These are phyloP conservation scores for Coemansia sp. DNA, from an alignment of 192 early-diverging fungal genomes.

Conservation along the genomic window DNA sequence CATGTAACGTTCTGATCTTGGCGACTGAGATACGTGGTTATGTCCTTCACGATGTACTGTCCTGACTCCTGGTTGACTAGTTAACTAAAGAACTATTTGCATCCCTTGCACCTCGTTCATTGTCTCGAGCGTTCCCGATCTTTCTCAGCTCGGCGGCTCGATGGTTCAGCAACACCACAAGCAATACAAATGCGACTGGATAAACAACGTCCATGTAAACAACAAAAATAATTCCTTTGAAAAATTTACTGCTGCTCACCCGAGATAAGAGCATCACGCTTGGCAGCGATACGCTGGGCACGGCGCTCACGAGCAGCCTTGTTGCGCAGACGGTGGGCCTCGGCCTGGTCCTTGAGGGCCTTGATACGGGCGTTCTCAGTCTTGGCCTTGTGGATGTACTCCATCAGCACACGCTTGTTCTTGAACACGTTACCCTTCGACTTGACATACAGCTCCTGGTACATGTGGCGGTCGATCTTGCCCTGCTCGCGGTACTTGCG, in stretches of 20 bases:
- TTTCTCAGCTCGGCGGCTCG: too few relatives aligned
- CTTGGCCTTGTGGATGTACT: constrained; percentile 99
- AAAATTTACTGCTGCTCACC: constrained; percentile 39
- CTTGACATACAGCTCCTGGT: constrained; percentile 96
- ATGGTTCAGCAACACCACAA: too few relatives aligned
- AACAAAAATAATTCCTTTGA: not conserved
- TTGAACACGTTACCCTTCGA: constrained; percentile 99
- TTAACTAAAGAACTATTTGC: too few relatives aligned
- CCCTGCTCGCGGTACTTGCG: constrained; percentile 96
- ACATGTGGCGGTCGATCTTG: constrained; percentile 98
- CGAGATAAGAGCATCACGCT: constrained; percentile 77
- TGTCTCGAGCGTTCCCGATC: too few relatives aligned
- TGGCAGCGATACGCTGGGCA: constrained; percentile 78
- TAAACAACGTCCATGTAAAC: not conserved
- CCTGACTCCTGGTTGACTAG: too few relatives aligned
- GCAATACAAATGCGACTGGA: not conserved
- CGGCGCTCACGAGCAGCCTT: constrained; percentile 95
- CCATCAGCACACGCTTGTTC: constrained; percentile 99
- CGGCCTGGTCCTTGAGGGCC: constrained; percentile 93
- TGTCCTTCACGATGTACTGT: too few relatives aligned
- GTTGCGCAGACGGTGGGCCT: constrained; percentile 94
- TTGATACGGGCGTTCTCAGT: constrained; percentile 94
- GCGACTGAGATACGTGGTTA: too few relatives aligned
- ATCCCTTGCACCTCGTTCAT: too few relatives aligned
- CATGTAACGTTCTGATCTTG: too few relatives aligned